Percentiles rank a stretch among this genome's conserved stretches.
These are phyloP conservation scores for Naganishia randhawae DNA, from an alignment of 768 basidiomycete species.

Conservation along the genomic window DNA sequence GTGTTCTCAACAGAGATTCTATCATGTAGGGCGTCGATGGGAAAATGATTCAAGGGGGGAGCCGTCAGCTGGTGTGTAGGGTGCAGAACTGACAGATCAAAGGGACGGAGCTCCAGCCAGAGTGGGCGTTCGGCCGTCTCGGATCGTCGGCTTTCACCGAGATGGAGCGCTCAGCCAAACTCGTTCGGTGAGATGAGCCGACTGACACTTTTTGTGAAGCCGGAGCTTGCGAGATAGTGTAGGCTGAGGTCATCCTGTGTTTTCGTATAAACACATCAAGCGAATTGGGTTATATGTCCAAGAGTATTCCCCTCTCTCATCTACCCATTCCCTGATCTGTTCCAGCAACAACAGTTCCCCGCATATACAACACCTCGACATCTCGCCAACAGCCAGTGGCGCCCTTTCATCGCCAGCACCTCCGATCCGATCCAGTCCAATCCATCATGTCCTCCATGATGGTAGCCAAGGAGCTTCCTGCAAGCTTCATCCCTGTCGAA, in stretches of 20 bases:
- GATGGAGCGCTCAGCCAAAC: not conserved
- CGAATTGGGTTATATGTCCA: not conserved
- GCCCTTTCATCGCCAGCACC: not conserved
- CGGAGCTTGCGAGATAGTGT: not conserved
- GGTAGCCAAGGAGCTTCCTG: slow-evolving; percentile 1
- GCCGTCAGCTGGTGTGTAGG: too few species aligned
- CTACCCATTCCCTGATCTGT: not conserved
- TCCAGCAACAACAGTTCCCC: not conserved
- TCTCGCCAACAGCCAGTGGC: not conserved
- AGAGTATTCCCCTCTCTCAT: not conserved
- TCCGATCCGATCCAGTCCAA: not conserved
- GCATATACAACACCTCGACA: not conserved
- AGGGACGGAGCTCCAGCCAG: too few species aligned
- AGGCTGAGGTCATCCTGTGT: not conserved
- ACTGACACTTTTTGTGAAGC: slow-evolving; percentile 19
- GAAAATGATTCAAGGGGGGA: too few species aligned
- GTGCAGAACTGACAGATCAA: too few species aligned
- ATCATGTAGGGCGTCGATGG: too few species aligned
- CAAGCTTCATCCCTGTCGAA: slow-evolving; percentile 21
- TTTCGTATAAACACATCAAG: not conserved
- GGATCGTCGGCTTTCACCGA: not conserved
- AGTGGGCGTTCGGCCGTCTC: not conserved
- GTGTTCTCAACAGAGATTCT: too few species aligned
- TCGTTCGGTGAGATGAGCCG: not conserved
- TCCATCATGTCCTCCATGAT: slow-evolving; percentile 4